phyloP scores from a whole-genome alignment of 352 stramenopile species.

The Phytophthora hybrid region DNA sequence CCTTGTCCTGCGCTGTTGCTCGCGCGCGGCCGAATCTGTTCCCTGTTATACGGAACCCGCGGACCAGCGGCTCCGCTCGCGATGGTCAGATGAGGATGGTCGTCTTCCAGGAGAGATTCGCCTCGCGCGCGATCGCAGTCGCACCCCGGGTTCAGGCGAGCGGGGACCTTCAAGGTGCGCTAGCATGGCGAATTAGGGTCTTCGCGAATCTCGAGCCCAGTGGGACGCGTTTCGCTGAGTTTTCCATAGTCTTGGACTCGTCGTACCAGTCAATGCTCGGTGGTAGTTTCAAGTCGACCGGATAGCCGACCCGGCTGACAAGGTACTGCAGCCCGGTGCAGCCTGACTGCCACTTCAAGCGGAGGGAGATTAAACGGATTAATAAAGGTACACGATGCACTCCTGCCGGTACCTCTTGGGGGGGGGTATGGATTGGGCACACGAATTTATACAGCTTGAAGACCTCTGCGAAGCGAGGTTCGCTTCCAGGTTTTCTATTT shows the following conservation, averaged over 20 bases:
- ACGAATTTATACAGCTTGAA: too few species aligned
- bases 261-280: neutral
- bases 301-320: too few species aligned
- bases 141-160: neutral
- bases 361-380: too few species aligned
- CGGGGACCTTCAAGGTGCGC: conserved; percentile 18
- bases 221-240: conserved; percentile 25
- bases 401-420: too few species aligned
- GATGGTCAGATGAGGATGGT: conserved; percentile 18
- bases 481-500: too few species aligned
- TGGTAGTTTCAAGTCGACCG: too few species aligned
- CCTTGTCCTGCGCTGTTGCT: conserved; percentile 1
- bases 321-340: too few species aligned
- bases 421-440: too few species aligned
- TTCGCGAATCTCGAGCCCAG: conserved; percentile 27
- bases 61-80: neutral
- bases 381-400: too few species aligned
- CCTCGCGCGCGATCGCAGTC: conserved; percentile 2
- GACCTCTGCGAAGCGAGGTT: too few species aligned
- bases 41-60: neutral
- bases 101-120: conserved; percentile 19
- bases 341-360: too few species aligned
- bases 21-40: conserved; percentile 18
- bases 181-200: conserved; percentile 5
- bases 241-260: neutral